These are phyloP conservation scores for Pharus latifolius DNA, from an alignment of 176 grass and related monocot species.

Conservation along the genomic window DNA sequence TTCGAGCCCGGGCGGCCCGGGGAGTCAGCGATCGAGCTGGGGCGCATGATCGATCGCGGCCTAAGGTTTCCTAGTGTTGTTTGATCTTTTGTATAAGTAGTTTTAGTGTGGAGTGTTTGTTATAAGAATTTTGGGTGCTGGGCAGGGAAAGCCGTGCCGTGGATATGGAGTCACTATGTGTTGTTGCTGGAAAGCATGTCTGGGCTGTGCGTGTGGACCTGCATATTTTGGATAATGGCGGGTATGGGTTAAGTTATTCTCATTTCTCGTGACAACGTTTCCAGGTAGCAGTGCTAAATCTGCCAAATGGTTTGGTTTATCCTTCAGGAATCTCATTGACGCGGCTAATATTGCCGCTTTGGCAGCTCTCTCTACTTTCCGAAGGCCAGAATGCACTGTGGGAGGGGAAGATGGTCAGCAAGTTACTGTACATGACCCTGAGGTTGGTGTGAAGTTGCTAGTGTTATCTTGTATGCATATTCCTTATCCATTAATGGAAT, in stretches of 20 bases:
- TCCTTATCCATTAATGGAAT: neutral
- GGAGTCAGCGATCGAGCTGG: constrained; percentile 83
- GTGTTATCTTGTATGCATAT: neutral
- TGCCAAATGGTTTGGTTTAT: neutral
- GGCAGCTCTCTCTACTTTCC: constrained; percentile 77
- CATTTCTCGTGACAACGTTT: neutral
- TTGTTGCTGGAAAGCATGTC: constrained; percentile 82
- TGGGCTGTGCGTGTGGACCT: constrained; percentile 84
- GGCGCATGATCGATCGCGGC: constrained; percentile 77
- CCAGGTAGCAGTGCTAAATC: neutral
- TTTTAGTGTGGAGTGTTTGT: neutral
- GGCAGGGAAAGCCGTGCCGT: constrained; percentile 84
- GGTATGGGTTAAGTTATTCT: constrained; percentile 36
- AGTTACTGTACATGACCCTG: constrained; percentile 70
- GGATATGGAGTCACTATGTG: constrained; percentile 94
- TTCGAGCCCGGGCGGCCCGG: constrained; percentile 73
- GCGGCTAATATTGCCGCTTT: constrained; percentile 88
- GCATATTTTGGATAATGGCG: constrained; percentile 98
- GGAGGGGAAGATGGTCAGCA: constrained; percentile 76
- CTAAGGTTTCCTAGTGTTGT: constrained; percentile 42
- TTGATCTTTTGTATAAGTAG: neutral
- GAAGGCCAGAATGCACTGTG: constrained; percentile 68
- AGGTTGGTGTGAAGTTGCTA: constrained; percentile 30
- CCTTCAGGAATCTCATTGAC: constrained; percentile 80
- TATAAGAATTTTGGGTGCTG: neutral